Percentiles rank a stretch among this genome's conserved stretches.
phyloP scores from a whole-genome alignment of 768 basidiomycete species.

The Rhizopogon vulgaris region DNA sequence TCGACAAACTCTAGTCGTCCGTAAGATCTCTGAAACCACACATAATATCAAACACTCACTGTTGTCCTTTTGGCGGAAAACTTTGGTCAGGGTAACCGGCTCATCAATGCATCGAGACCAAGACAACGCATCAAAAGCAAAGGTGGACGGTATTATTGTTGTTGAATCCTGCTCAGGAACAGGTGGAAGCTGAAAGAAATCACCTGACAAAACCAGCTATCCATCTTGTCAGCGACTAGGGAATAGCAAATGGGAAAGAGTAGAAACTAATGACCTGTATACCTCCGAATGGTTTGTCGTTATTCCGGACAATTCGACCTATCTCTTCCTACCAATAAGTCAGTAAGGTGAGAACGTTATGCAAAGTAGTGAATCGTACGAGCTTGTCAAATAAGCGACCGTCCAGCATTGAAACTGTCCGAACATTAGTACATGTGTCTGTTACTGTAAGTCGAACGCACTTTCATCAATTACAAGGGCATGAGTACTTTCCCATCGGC shows the following conservation, averaged over 20 bases:
- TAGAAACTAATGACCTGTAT: slow-evolving; percentile 41
- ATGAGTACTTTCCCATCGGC: slow-evolving; percentile 45
- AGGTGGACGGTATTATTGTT: slow-evolving; percentile 44
- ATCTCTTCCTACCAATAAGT: slow-evolving; percentile 25
- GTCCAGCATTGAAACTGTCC: slow-evolving; percentile 71
- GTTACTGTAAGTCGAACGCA: slow-evolving; percentile 18
- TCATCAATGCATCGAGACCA: slow-evolving; percentile 52
- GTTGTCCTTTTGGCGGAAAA: slow-evolving; percentile 69
- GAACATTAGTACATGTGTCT: slow-evolving; percentile 5
- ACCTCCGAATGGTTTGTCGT: slow-evolving; percentile 52
- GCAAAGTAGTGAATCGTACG: slow-evolving; percentile 35
- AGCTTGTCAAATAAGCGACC: slow-evolving; percentile 66
- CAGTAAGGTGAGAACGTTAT: slow-evolving; percentile 11
- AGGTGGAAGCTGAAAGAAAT: slow-evolving; percentile 80
- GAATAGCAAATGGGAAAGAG: not conserved
- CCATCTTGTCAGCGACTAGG: slow-evolving; percentile 7
- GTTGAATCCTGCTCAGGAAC: slow-evolving; percentile 48
- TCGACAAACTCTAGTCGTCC: slow-evolving; percentile 67
- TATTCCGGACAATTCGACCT: slow-evolving; percentile 37
- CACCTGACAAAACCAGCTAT: slow-evolving; percentile 69
- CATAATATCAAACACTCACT: slow-evolving; percentile 20
- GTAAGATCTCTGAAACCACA: not conserved
- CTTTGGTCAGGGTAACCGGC: slow-evolving; percentile 47
- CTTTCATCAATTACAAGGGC: slow-evolving; percentile 72
- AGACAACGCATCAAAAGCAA: slow-evolving; percentile 58